Conservation (phyloP, 2,329 filamentous ascomycete genomes). For the Acephala macrosclerotiorum region DNA sequence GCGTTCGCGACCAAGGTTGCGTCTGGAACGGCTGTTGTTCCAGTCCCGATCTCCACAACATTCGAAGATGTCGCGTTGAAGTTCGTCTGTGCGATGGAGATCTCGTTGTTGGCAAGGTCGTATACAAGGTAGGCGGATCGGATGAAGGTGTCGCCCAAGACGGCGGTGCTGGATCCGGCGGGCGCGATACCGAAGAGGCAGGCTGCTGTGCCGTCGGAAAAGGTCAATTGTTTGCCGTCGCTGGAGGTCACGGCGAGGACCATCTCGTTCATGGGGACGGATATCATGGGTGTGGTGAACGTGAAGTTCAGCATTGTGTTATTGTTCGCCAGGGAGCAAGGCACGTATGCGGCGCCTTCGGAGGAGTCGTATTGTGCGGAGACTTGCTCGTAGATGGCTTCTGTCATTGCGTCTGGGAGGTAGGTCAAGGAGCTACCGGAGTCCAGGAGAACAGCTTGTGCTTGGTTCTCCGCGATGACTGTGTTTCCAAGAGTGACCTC, state of each 20-base stretch:
- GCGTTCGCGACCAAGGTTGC: conserved; percentile 58
- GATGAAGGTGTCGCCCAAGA: conserved; percentile 78
- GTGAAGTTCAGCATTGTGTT: conserved; percentile 57
- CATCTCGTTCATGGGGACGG: conserved; percentile 65
- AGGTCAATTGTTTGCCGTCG: conserved; percentile 55
- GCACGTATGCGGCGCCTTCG: conserved; percentile 65
- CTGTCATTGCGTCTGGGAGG: conserved; percentile 63
- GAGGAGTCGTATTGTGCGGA: conserved; percentile 63
- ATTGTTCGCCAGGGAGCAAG: conserved; percentile 58
- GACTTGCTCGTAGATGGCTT: conserved; percentile 64
- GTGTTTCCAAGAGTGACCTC: conserved; percentile 55
- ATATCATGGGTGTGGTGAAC: conserved; percentile 61
- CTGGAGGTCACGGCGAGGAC: conserved; percentile 58
- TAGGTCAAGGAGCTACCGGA: conserved; percentile 74
- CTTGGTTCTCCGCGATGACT: conserved; percentile 54
- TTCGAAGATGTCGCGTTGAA: conserved; percentile 62
- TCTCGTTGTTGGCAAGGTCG: conserved; percentile 74
- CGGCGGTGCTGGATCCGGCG: conserved; percentile 59
- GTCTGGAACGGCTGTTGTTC: conserved; percentile 58
- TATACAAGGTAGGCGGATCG: conserved; percentile 80
- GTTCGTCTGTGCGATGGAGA: conserved; percentile 72
- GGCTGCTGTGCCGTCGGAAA: conserved; percentile 59
- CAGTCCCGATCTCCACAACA: conserved; percentile 62
- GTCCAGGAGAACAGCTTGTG: conserved; percentile 73
- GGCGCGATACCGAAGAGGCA: conserved; percentile 75